Conservation (phyloP, 2,329 filamentous ascomycete genomes). For the Chalaropsis thielavioides region DNA sequence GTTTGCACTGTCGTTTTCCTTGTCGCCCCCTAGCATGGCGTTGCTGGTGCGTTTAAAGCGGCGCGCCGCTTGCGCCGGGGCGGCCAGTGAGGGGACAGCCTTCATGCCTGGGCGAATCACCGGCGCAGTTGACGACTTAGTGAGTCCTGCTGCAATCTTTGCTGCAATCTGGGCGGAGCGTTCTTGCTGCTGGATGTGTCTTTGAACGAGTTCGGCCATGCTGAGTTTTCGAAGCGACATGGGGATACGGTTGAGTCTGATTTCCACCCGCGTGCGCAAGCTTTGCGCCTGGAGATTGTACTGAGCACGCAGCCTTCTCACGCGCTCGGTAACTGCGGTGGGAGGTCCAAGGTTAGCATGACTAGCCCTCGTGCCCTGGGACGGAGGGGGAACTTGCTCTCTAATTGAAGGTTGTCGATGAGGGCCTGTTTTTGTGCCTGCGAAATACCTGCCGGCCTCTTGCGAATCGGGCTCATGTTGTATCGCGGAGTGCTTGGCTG, state of each 20-base stretch:
- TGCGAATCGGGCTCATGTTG: slow-evolving; percentile 47
- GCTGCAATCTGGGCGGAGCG: slow-evolving; percentile 18
- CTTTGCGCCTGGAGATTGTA: slow-evolving; percentile 80
- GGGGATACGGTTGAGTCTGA: slow-evolving; percentile 86
- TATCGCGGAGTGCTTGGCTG: slow-evolving; percentile 27
- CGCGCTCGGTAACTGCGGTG: slow-evolving; percentile 63
- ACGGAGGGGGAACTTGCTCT: slow-evolving; percentile 44
- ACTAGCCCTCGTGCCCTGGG: background rate
- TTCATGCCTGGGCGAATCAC: slow-evolving; percentile 19
- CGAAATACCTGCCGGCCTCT: slow-evolving; percentile 46
- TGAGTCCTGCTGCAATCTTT: slow-evolving; percentile 21
- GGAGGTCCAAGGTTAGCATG: slow-evolving; percentile 1
- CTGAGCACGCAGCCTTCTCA: slow-evolving; percentile 73
- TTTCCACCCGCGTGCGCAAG: slow-evolving; percentile 72
- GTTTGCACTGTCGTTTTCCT: slow-evolving; percentile 53
- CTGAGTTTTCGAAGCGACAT: slow-evolving; percentile 60
- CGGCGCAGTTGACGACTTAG: slow-evolving; percentile 24
- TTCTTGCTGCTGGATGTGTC: slow-evolving; percentile 33
- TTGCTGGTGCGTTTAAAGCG: slow-evolving; percentile 34
- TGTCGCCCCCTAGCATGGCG: slow-evolving; percentile 48
- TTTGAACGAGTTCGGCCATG: slow-evolving; percentile 62
- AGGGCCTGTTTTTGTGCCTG: slow-evolving; percentile 68
- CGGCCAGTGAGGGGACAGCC: slow-evolving; percentile 10
- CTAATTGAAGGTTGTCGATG: slow-evolving; percentile 78
- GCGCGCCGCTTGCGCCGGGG: slow-evolving; percentile 11